Conservation (phyloP, 345 rosid genomes). For the Eucalyptus pumila region DNA sequence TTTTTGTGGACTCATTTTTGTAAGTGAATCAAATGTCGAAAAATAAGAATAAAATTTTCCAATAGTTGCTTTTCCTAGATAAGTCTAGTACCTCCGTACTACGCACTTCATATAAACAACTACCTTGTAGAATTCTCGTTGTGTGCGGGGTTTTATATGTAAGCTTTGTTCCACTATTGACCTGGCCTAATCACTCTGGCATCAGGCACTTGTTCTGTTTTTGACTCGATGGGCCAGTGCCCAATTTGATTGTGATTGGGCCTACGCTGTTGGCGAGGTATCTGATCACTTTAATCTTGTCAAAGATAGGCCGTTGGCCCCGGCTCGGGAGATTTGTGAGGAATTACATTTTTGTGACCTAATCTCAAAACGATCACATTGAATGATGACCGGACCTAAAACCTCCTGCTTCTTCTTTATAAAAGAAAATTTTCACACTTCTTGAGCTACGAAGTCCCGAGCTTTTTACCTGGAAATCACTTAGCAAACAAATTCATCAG, state of each 20-base stretch:
- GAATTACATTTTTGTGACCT: background rate
- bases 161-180: background rate
- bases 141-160: background rate
- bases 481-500: background rate
- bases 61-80: background rate
- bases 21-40: rapidly evolving
- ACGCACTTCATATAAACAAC: background rate
- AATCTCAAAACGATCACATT: background rate
- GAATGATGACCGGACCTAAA: background rate
- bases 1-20: background rate
- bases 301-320: background rate
- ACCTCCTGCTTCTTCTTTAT: background rate
- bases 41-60: background rate
- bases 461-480: background rate
- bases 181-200: background rate
- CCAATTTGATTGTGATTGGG: background rate
- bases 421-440: background rate
- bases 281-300: background rate
- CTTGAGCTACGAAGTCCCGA: background rate
- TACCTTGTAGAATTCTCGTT: background rate
- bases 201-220: background rate
- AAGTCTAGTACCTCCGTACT: background rate
- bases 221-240: background rate
- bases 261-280: background rate
- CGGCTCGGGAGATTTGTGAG: background rate